A percentile compares a stretch with the other conserved stretches of the same genome.
These are phyloP conservation scores for Lasiodiplodia gonubiensis DNA, from an alignment of 2,329 filamentous ascomycete species.

Conservation along the genomic window DNA sequence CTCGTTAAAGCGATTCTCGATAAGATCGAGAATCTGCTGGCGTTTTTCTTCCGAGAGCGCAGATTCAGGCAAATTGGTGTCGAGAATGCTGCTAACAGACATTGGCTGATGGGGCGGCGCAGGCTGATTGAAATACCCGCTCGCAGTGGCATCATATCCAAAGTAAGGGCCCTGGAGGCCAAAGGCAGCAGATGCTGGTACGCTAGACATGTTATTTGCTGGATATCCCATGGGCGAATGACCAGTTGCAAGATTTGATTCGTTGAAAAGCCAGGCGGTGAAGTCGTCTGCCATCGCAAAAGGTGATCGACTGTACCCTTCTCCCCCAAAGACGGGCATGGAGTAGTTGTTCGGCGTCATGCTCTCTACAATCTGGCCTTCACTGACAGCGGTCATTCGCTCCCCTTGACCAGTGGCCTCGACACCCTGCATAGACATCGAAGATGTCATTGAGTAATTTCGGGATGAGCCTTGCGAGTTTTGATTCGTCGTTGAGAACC, in stretches of 20 bases:
- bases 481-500: conserved; percentile 50
- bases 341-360: conserved; percentile 60
- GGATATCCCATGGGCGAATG: conserved; percentile 48
- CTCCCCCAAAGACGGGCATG: conserved; percentile 85
- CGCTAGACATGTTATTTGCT: conserved; percentile 40
- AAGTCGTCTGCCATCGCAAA: conserved; percentile 89
- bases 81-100: conserved; percentile 85
- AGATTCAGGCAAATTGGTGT: conserved; percentile 78
- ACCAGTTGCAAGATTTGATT: conserved; percentile 56
- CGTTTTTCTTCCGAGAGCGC: conserved; percentile 87
- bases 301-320: conserved; percentile 83
- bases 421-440: conserved; percentile 43
- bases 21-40: conserved; percentile 80
- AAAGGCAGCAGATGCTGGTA: conserved; percentile 49
- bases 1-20: conserved; percentile 81
- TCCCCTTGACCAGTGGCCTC: conserved; percentile 45
- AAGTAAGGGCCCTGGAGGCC: conserved; percentile 58
- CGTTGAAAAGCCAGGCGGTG: conserved; percentile 82
- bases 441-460: conserved; percentile 13
- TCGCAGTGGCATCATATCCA: conserved; percentile 55
- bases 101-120: conserved; percentile 76
- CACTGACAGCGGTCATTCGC: conserved; percentile 44
- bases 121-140: conserved; percentile 55
- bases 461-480: conserved; percentile 33
- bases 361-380: conserved; percentile 50